Evolutionary conservation across 202 grass and related monocot species (phyloP), one percentile per base, ranked within the genome.

Genomic region (Schoenoplectus tabernaemontani): DNA sequence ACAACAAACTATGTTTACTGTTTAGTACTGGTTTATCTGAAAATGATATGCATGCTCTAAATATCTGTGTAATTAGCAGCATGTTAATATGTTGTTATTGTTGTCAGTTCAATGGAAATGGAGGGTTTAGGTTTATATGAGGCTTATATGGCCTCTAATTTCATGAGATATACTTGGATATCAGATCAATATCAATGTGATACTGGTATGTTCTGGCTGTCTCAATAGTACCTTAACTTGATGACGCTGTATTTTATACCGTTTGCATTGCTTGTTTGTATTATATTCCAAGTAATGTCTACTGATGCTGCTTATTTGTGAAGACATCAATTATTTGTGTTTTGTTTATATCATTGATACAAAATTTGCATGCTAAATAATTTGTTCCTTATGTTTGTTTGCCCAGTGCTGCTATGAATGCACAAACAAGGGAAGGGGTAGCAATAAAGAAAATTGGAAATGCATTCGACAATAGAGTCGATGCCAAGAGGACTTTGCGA

Each of bases 381-480:
- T 59, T 3, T 74, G 57, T 28, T 28, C 28, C 28, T 28, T 28
- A 28, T 28, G 28, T 28, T 77, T 76, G 16, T 36, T 23, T 10
- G 46, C 67, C 9, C 86, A 99, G 96, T 81, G 96, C 96, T 66
- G 96, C 89, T 33, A 78, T 93, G 46, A 99, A 99, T 78, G 86
- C 86, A 4, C 92, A 91, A 81, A 99, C 88, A 30, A 86, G 76
- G 9, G 91, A 96, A 83, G 92, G 91, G 85, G 90, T 99, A 30
- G 96, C 96, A 20, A 95, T 99, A 79, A 98, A 98, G 78, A 98
- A 98, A 84, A 98, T 98, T 7, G 96, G 96, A 17, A 98, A 98
- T 83, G 96, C 96, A 13, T 98, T 98, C 54, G 96, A 98, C 70
- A 98, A 98, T 22, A 86, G 93, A 84, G 90, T 95, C 7, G 96